phyloP scores from a whole-genome alignment of 768 basidiomycete species.

The Hericium rajendrae region DNA sequence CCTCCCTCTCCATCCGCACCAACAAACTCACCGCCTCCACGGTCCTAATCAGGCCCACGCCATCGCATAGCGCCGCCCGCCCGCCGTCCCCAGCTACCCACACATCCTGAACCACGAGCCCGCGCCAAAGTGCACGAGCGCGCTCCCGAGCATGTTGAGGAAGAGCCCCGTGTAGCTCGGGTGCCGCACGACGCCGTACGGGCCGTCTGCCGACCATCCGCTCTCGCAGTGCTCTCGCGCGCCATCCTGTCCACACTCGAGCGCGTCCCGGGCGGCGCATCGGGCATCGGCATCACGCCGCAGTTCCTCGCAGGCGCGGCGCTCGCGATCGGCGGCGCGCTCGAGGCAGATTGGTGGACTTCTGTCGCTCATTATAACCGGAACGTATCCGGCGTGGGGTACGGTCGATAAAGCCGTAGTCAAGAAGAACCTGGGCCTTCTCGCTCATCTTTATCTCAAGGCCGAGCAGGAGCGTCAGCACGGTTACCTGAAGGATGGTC shows the following conservation, averaged over 20 bases:
- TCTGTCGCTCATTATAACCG: constrained; percentile 98
- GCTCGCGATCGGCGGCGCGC: too few relatives aligned
- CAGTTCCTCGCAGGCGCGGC: too few relatives aligned
- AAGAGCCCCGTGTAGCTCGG: not conserved
- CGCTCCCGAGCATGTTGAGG: not conserved
- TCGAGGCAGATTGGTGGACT: constrained; percentile 99
- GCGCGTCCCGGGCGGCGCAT: too few relatives aligned
- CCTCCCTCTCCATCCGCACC: constrained; percentile 5
- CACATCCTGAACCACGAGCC: not conserved
- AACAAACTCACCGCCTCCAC: not conserved
- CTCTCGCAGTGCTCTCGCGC: too few relatives aligned
- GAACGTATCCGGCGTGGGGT: constrained; percentile 92
- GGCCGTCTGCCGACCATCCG: too few relatives aligned
- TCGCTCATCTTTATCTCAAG: constrained; percentile 95
- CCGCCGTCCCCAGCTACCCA: not conserved
- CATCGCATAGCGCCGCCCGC: not conserved
- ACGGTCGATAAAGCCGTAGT: constrained; percentile 98
- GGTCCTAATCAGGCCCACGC: not conserved
- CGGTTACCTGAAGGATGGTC: constrained; percentile 97
- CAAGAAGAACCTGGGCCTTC: constrained; percentile 96
- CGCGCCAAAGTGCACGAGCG: not conserved
- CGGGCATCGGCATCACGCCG: too few relatives aligned
- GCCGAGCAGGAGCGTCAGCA: constrained; percentile 99
- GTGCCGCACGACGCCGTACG: not conserved
- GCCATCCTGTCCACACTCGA: too few relatives aligned